Evolutionary conservation across 371 early-diverging fungal genomes (phyloP), one percentile per base, ranked within the genome.

Genomic region (Lichtheimia ornata): DNA sequence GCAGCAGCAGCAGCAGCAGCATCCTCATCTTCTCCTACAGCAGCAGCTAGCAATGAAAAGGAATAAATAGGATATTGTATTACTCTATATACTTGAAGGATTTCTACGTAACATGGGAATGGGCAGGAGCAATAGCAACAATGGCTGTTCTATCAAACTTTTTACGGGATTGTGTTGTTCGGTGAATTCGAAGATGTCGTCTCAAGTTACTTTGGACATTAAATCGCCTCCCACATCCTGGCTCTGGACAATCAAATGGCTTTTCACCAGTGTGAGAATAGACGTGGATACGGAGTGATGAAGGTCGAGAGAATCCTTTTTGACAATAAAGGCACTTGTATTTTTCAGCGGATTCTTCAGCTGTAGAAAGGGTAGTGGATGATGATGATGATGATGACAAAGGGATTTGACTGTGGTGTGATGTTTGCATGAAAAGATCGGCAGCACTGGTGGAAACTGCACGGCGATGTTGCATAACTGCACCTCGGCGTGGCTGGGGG

Each of bases 221-320:
- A 53, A 89, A 89, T 28, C 67, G 64, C 58, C 82, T 75, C 5
- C 74, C 73, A 60, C 89, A 89, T 0, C 77, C 84, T 12, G 68
- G 66, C 17, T 68, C 72, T 0, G 68, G 57, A 59, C 89, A 89
- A 17, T 68, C 74, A 61, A 79, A 82, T 1, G 89, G 89, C 58
- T 83, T 81, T 62, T 88, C 88, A 22, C 88, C 87, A 3, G 89
- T 88, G 58, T 89, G 89, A 0, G 85, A 80, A 61, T 79, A 73
- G 42, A 77, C 75, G 64, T 88, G 88, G 17, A 85, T 86, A 3
- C 72, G 67, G n/a, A 86, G 65, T 9, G 83, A 76, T 0, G 84
- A 84, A 0, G 88, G 88, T 40, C 88, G 72, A 4, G 87, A 73
- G 56, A 88, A 88, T 24, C 61, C 51, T 50, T 86, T 85, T 11